Conservation (phyloP, 176 grass and related monocot genomes). For the Oryza australiensis region DNA sequence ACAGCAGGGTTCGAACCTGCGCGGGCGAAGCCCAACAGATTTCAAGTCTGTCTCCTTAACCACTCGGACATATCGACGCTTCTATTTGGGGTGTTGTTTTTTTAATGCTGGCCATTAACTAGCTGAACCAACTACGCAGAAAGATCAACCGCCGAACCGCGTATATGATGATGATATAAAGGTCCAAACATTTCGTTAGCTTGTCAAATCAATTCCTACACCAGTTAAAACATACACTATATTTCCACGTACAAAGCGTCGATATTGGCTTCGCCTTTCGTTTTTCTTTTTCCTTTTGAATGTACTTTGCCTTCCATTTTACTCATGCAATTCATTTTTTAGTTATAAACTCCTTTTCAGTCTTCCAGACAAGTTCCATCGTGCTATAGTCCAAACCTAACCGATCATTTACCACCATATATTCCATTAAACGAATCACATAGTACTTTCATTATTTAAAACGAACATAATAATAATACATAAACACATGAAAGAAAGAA, state of each 20-base stretch:
- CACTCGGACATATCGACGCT: conserved; percentile 91
- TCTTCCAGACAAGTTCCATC: neutral
- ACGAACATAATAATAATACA: neutral
- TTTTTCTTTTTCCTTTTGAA: neutral
- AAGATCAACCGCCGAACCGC: too few relatives aligned
- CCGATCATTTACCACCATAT: neutral
- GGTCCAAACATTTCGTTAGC: neutral
- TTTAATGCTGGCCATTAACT: too few relatives aligned
- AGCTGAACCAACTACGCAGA: too few relatives aligned
- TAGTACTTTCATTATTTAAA: neutral
- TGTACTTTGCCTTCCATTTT: neutral
- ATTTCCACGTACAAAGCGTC: neutral
- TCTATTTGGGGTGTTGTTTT: too few relatives aligned
- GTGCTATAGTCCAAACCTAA: neutral
- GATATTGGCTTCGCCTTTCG: neutral
- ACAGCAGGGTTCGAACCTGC: conserved; percentile 91
- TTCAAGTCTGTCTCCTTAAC: conserved; percentile 99
- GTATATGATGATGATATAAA: neutral
- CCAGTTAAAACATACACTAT: neutral
- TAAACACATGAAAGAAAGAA: neutral
- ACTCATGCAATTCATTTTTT: neutral
- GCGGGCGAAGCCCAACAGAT: conserved; percentile 96
- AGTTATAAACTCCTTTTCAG: neutral
- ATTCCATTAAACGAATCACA: neutral
- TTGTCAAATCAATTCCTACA: neutral